Base-by-base conservation (phyloP, 495 filamentous ascomycete genomes). In the Neurospora sp. region DNA sequence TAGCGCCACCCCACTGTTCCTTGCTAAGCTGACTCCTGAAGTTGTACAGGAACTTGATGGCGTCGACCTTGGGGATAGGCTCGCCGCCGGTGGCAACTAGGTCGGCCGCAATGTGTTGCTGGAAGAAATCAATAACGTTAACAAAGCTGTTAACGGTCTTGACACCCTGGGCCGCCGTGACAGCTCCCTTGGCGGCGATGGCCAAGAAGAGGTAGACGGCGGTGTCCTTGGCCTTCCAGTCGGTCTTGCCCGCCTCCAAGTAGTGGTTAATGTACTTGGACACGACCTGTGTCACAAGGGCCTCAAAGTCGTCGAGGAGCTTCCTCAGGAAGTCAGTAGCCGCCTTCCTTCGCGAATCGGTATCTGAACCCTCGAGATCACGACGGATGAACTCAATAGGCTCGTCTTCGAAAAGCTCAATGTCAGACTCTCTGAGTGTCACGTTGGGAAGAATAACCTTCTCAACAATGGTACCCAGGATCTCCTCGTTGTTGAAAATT, bases 161-260 rank as follows among this genome's bases (percentile, higher is more conserved):
- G 62, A 98, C 94, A 74, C 96, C 96, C 71, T 94, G 93, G 11
- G 88, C 89, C 6, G 94, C 86, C 2, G 96, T 98, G 40, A 94
- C 88, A 54, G 89, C 85, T 40, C 96, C 95, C 82, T 96, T 97
- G 69, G 94, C 94, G 16, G 96, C 96, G 73, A 98, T 94, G 35
- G 96, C 92, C 42, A 94, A 90, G 84, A 94, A 99, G 9, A 99
- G 89, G 75, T 98, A 98, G 73, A 96, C 90, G 11, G 96, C 96
- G 1, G 95, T 97, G 79, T 99, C 96, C 82, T 99, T 99, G 41
- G 94, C 89, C 82, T 93, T 97, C 96, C 96, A 99, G 79, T 96
- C 92, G 7, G 84, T 85, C 44, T 87, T 86, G 69, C 91, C 90
- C 72, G 91, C 83, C 75, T 88, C 87, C 38, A 88, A 82, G 78